These are phyloP conservation scores for Gypsophila paniculata DNA, from an alignment of 179 eudicot species.

Conservation along the genomic window DNA sequence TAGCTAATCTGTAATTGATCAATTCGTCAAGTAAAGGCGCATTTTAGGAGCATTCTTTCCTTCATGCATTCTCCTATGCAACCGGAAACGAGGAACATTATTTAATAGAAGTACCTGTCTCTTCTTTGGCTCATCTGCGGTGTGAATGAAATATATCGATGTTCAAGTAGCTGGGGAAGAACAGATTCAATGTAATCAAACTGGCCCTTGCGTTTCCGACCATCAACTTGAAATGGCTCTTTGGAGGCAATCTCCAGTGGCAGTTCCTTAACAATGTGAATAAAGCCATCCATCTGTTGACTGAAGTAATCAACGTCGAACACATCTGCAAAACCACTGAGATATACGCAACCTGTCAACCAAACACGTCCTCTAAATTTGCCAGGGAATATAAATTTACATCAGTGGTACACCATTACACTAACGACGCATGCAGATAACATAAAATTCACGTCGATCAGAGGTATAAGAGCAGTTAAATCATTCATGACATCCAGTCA, in stretches of 20 bases:
- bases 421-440: no score
- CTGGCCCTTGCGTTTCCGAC: slow-evolving; percentile 90
- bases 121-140: slow-evolving; percentile 99
- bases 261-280: slow-evolving; percentile 67
- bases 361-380: background rate
- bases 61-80: background rate
- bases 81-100: background rate
- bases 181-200: slow-evolving; percentile 83
- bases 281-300: slow-evolving; percentile 64
- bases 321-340: slow-evolving; percentile 98
- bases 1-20: no score
- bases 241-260: slow-evolving; percentile 66
- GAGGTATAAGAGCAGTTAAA: no score
- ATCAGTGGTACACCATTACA: no score
- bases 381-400: background rate
- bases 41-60: background rate
- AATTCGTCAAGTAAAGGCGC: background rate
- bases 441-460: no score
- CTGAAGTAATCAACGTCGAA: slow-evolving; percentile 94
- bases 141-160: slow-evolving; percentile 82
- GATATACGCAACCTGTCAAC: slow-evolving; percentile 24
- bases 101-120: slow-evolving; percentile 57
- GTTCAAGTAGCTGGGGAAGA: slow-evolving; percentile 74
- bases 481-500: no score
- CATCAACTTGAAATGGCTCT: slow-evolving; percentile 79